phyloP scores from a whole-genome alignment of 495 filamentous ascomycete species.

The Xanthoparmelia taractica region DNA sequence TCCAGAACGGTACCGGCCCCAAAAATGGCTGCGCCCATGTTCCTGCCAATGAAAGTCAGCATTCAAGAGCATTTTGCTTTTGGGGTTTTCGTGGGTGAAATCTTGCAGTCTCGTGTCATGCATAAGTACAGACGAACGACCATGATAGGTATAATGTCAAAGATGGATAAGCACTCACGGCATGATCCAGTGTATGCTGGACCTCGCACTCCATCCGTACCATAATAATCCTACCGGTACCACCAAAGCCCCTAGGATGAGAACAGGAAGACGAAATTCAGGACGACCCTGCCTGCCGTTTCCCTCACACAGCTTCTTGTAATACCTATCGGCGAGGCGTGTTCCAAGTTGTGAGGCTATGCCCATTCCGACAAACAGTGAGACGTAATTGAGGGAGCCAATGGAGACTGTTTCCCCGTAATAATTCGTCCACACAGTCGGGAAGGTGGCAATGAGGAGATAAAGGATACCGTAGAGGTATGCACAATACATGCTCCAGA shows the following conservation, averaged over 20 bases:
- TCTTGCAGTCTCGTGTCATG: background rate
- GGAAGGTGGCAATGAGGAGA: constrained; percentile 53
- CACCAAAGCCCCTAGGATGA: constrained; percentile 44
- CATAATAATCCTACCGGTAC: constrained; percentile 50
- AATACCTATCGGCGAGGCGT: constrained; percentile 43
- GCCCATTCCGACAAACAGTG: constrained; percentile 29
- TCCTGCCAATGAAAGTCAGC: constrained; percentile 7
- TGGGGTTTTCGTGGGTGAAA: background rate
- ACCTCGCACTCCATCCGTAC: constrained; percentile 49
- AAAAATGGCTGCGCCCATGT: constrained; percentile 40
- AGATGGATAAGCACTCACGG: constrained; percentile 37
- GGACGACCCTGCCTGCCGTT: constrained; percentile 37
- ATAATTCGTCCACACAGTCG: constrained; percentile 39
- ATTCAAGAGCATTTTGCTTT: background rate
- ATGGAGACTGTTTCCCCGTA: constrained; percentile 43
- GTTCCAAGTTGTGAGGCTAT: background rate
- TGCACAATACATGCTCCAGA: constrained; percentile 49
- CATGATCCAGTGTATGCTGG: constrained; percentile 45
- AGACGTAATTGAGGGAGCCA: constrained; percentile 36
- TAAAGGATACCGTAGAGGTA: constrained; percentile 40
- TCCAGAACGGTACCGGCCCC: constrained; percentile 43
- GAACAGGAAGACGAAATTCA: constrained; percentile 49
- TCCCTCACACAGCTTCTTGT: constrained; percentile 37
- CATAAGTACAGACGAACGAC: background rate
- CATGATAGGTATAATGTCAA: background rate